Percentiles rank a stretch among this genome's conserved stretches.
Conservation (phyloP, 768 basidiomycete species). For the Sarcodon sp. region DNA sequence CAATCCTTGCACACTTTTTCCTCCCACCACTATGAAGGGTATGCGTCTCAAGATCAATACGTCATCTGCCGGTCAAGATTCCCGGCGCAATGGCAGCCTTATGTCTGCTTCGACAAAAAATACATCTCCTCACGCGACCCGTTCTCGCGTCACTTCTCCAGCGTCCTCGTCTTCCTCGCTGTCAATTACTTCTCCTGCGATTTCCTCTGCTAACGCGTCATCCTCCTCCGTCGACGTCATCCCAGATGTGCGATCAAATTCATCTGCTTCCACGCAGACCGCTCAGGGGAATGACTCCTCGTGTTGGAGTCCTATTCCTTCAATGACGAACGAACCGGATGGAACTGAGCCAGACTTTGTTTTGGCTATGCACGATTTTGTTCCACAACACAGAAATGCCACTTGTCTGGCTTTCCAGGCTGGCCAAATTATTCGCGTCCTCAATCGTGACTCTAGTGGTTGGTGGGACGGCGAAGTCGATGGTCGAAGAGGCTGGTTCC, state of each 20-base stretch:
- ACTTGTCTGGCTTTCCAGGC: slow-evolving; percentile 84
- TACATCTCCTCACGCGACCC: slow-evolving; percentile 12
- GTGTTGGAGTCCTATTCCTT: background rate
- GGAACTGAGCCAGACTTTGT: slow-evolving; percentile 49
- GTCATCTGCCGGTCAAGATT: too few relatives aligned
- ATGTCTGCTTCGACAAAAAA: slow-evolving; percentile 7
- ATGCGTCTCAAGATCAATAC: slow-evolving; percentile 20
- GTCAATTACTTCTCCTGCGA: slow-evolving; percentile 9
- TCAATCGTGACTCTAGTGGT: slow-evolving; percentile 75
- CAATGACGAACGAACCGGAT: slow-evolving; percentile 5
- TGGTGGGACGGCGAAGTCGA: slow-evolving; percentile 99
- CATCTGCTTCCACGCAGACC: slow-evolving; percentile 1
- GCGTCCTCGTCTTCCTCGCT: slow-evolving; percentile 12
- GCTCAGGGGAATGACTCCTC: background rate
- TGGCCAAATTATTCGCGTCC: slow-evolving; percentile 86
- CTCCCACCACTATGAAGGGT: slow-evolving; percentile 10
- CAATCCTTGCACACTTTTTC: too few relatives aligned
- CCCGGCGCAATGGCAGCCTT: background rate
- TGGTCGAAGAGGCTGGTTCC: slow-evolving; percentile 90
- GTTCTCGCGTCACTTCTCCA: slow-evolving; percentile 13
- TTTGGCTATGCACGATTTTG: slow-evolving; percentile 86
- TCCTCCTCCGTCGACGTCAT: slow-evolving; percentile 5
- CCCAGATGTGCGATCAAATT: background rate
- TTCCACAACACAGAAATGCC: slow-evolving; percentile 52
- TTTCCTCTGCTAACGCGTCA: slow-evolving; percentile 5